Evolutionary conservation across 169 alveolate genomes (phyloP).

Genomic region (Plasmodium knowlesi): DNA sequence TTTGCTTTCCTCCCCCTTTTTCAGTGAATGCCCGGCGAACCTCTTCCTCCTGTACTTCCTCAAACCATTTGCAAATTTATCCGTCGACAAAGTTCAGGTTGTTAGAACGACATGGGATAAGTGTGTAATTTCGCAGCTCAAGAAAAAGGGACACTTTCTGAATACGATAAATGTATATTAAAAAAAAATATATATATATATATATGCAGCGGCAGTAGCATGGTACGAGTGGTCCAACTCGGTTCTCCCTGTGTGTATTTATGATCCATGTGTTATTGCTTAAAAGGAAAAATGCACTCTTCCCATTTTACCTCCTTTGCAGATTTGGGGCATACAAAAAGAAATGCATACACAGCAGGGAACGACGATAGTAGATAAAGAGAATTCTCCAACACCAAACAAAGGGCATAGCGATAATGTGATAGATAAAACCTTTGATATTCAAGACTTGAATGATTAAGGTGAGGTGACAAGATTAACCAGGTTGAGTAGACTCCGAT

Average conservation of each 20-base stretch:
- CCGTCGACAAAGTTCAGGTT: constrained; percentile 58
- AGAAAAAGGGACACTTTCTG: constrained; percentile 21
- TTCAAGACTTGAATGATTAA: constrained; percentile 34
- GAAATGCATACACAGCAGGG: not conserved
- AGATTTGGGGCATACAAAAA: constrained; percentile 25
- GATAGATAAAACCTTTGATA: constrained; percentile 14
- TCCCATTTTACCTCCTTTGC: not conserved
- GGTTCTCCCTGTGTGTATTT: not conserved
- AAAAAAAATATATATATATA: not conserved
- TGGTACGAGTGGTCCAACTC: not conserved
- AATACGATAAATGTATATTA: constrained; percentile 10
- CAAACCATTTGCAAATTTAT: constrained; percentile 57
- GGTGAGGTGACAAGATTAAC: not conserved
- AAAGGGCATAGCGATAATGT: not conserved
- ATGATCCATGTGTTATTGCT: not conserved
- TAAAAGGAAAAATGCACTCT: not conserved
- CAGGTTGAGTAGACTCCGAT: not conserved
- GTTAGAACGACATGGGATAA: constrained; percentile 66
- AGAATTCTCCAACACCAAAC: not conserved
- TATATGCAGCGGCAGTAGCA: not conserved
- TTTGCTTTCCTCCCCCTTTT: not conserved
- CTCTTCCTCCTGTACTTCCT: constrained; percentile 51
- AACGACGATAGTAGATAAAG: not conserved
- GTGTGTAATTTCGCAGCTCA: constrained; percentile 32
- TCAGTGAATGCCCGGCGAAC: constrained; percentile 59